Evolutionary conservation across 768 basidiomycete species (phyloP), one percentile per base, ranked within the genome.

Genomic region (Suillus placidus): DNA sequence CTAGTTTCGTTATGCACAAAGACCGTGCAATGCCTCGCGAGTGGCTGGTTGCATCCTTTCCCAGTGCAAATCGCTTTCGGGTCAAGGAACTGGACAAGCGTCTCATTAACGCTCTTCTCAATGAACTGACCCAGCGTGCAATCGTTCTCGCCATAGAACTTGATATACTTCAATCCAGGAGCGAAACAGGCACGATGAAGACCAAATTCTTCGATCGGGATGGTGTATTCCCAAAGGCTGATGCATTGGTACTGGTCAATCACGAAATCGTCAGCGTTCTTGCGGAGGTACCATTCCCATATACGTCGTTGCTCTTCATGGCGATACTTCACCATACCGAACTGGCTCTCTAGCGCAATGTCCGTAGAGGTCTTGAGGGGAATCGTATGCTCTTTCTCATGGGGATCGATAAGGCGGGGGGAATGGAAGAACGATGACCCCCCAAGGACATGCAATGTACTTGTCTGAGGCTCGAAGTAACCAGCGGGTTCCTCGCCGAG

Each of bases 161-260:
- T 88, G 79, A 93, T 86, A 67, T 91, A 89, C 26, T 84, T 82
- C 58, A 96, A 74, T 45, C 80, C 75, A 0, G 96, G 94, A 5
- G 89, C 87, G 68, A 92, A 92, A 72, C 94, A 95, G 5, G 91
- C 83, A 8, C 90, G 88, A 71, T 88, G 88, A 18, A 81, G 79
- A 5, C 87, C 88, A 68, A 87, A 83, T 63, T 90, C 89, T 42
- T 85, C 83, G 37, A 86, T 86, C 9, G 92, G 93, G n/a, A 95
- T 84, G 32, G 87, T 90, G 71, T 89, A 92, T 71, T 91, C 88
- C 79, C 90, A 87, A 20, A 96, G 78, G 70, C 85, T 88, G 74
- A 99, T 90, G 71, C 89, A 88, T 73, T 99, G 97, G 71, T 96
- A 97, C 74, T 95, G 93, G 74, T 95, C 94, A 49, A 96, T 92